Evolutionary conservation across 345 rosid genomes (phyloP).

Genomic region (Hypericum perforatum): DNA sequence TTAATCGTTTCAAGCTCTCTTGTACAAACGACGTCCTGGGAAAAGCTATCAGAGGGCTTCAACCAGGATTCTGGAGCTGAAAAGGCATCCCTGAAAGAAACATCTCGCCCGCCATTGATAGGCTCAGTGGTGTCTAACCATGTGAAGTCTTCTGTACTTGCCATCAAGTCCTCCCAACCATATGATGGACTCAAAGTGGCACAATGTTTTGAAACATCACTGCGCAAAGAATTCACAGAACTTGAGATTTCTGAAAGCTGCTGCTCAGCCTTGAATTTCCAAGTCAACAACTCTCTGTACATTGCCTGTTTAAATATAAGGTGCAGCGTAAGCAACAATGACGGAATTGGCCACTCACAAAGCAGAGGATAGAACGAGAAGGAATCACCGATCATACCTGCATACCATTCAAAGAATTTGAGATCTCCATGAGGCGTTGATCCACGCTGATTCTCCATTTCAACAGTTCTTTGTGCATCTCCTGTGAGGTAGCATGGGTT

Average conservation of each 20-base stretch:
- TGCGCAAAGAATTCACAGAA: slow-evolving; percentile 34
- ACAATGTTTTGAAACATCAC: slow-evolving; percentile 38
- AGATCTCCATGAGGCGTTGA: slow-evolving; percentile 43
- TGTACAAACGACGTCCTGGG: slow-evolving; percentile 27
- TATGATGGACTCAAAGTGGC: slow-evolving; percentile 39
- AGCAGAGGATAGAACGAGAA: not conserved
- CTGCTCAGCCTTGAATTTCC: slow-evolving; percentile 62
- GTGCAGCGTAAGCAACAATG: not conserved
- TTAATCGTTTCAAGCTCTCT: slow-evolving; percentile 43
- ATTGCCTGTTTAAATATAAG: slow-evolving; percentile 31
- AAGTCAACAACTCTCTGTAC: slow-evolving; percentile 42
- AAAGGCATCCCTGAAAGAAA: slow-evolving; percentile 28
- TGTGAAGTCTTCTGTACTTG: slow-evolving; percentile 43
- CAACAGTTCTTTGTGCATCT: slow-evolving; percentile 39
- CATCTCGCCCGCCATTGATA: slow-evolving; percentile 29
- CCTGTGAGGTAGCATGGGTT: slow-evolving; percentile 27
- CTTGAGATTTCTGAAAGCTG: slow-evolving; percentile 56
- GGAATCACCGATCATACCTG: slow-evolving; percentile 40
- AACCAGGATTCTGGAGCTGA: slow-evolving; percentile 24
- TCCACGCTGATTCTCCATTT: slow-evolving; percentile 59
- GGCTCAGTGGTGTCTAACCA: slow-evolving; percentile 43
- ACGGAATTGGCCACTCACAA: not conserved
- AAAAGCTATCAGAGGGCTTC: slow-evolving; percentile 34
- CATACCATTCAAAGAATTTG: slow-evolving; percentile 54
- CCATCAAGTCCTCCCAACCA: slow-evolving; percentile 82